Base-by-base conservation (phyloP, 768 basidiomycete genomes). In the Lactarius indigo region DNA sequence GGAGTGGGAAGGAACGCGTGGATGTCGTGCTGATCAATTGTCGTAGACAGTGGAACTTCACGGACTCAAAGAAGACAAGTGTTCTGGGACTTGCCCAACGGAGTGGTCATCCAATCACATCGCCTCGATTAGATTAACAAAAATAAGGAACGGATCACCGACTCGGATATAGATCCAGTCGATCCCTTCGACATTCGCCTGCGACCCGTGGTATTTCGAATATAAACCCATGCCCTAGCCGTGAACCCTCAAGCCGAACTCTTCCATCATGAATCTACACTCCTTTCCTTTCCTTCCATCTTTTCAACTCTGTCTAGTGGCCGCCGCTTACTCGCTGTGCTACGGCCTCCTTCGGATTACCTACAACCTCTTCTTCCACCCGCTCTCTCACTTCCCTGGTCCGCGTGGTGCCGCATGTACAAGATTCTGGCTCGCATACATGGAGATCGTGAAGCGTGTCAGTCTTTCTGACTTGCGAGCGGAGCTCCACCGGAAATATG, bases 331-430 rank as follows among this genome's bases (percentile, higher is more conserved):
- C 52, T 59, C 44, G 10, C 50, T 67, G 6, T 18, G 58, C 15
- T 64, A 55, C 8, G 23, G 31, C 2, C 52, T 63, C 55, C 26
- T 67, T 33, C 52, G 58, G 41, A 9, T 47, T 2, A 44, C 30
- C 33, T 59, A 67, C 31, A 67, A 67, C 20, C 0, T 64, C 50
- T 64, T 35, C 57, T 64, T 68, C 20, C 66, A 68, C 28, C 66
- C 66, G 8, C 66, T 68, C 33, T 33, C 66, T 13, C 57, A 17
- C 28, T 68, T 68, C 41, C 66, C 66, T 17, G 66, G 66, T 20
- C 66, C 66, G 7, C 66, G 66, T 3, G 58, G 63, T 13, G 66
- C 66, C 1, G 66, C 66, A 33, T 68, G 66, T 37, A 64, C 66
- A 23, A 68, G 52, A 2, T 33, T 26, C 52, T 68, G 66, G 66